A percentile compares a stretch with the other conserved stretches of the same genome.
phyloP scores from a whole-genome alignment of 1,139 yeast species.

The Diutina rugosa region DNA sequence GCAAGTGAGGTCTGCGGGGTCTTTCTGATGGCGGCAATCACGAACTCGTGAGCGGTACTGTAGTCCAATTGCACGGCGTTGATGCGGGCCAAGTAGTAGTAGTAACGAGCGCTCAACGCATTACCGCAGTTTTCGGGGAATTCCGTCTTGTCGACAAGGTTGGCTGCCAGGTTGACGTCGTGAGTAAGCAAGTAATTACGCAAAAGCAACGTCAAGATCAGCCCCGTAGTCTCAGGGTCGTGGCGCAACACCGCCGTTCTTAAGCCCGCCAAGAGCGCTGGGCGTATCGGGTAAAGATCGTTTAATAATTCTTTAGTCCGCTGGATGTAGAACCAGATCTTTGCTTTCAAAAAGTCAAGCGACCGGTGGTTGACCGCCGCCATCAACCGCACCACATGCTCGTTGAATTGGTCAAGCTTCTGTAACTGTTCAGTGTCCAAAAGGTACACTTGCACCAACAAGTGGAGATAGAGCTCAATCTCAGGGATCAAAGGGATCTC shows the following conservation, averaged over 20 bases:
- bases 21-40: conserved; percentile 87
- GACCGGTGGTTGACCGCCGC: conserved; percentile 66
- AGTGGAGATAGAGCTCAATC: conserved; percentile 66
- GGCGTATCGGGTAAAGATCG: conserved; percentile 51
- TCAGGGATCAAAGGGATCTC: conserved; percentile 43
- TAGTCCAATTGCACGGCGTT: conserved; percentile 90
- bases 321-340: conserved; percentile 84
- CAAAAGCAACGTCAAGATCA: conserved; percentile 68
- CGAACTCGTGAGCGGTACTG: conserved; percentile 80
- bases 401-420: conserved; percentile 40
- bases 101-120: conserved; percentile 84
- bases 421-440: conserved; percentile 46
- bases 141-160: conserved; percentile 77
- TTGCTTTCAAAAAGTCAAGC: conserved; percentile 77
- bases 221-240: conserved; percentile 84
- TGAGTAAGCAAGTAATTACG: conserved; percentile 71
- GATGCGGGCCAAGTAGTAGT: conserved; percentile 79
- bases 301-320: conserved; percentile 62
- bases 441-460: conserved; percentile 64
- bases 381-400: conserved; percentile 40
- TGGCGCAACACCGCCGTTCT: conserved; percentile 88
- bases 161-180: conserved; percentile 79
- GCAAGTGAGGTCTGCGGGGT: conserved; percentile 91
- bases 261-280: conserved; percentile 58
- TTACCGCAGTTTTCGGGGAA: conserved; percentile 82